Percentiles rank a stretch among this genome's conserved stretches.
Evolutionary conservation across 768 basidiomycete species (phyloP).

Genomic region (Psilocybe cyanescens): DNA sequence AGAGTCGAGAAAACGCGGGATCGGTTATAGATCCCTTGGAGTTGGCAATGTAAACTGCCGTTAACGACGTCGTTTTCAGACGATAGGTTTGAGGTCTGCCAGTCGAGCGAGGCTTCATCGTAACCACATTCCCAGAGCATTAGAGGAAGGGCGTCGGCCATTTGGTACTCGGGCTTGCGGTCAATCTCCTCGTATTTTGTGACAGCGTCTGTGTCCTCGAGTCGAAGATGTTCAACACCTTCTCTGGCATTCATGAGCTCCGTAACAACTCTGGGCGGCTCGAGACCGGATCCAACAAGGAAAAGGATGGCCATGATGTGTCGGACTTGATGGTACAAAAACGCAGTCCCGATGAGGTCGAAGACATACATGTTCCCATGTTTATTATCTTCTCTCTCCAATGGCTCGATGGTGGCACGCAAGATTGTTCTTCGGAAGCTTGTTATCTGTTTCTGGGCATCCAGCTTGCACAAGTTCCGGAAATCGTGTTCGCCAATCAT

Average conservation of each 20-base stretch:
- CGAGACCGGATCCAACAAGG: conserved; percentile 82
- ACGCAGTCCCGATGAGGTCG: conserved; percentile 86
- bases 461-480: conserved; percentile 93
- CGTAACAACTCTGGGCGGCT: conserved; percentile 69
- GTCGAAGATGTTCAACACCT: conserved; percentile 39
- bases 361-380: conserved; percentile 61
- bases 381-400: conserved; percentile 33
- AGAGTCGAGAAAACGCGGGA: conserved; percentile 69
- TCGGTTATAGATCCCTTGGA: conserved; percentile 57
- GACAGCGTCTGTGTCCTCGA: conserved; percentile 26
- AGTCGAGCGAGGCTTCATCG: conserved; percentile 63
- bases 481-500: conserved; percentile 94
- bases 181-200: conserved; percentile 49
- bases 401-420: conserved; percentile 62
- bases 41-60: conserved; percentile 50
- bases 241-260: conserved; percentile 74
- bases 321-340: conserved; percentile 94
- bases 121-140: conserved; percentile 92
- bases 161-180: conserved; percentile 87
- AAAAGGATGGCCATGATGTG: conserved; percentile 94
- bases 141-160: conserved; percentile 91
- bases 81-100: conserved; percentile 60
- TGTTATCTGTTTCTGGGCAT: conserved; percentile 89
- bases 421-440: conserved; percentile 73
- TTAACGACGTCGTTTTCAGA: conserved; percentile 35